Evolutionary conservation across 2,329 filamentous ascomycete species (phyloP).

Genomic region (Scedosporium minutisporum): DNA sequence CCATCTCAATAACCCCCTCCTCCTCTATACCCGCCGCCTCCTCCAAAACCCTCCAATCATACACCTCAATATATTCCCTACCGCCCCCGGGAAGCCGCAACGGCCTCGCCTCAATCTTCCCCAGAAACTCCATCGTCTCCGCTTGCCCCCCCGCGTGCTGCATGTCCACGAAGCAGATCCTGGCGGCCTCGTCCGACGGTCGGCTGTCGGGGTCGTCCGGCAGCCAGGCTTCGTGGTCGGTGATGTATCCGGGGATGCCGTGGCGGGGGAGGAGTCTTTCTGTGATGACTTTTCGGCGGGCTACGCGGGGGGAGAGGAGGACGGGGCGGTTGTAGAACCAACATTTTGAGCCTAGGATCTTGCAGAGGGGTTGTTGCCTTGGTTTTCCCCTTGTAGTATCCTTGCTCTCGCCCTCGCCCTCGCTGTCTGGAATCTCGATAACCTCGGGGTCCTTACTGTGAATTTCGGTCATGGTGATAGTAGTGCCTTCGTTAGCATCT

Average conservation of each 20-base stretch:
- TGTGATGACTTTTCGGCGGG: conserved; percentile 23
- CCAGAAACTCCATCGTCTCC: conserved; percentile 23
- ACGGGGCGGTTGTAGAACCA: conserved; percentile 25
- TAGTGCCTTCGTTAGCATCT: neutral
- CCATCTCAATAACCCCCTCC: conserved; percentile 17
- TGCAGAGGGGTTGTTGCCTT: conserved; percentile 16
- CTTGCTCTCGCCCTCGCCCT: neutral
- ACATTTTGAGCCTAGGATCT: conserved; percentile 24
- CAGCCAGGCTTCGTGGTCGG: conserved; percentile 26
- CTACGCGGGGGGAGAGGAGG: conserved; percentile 32
- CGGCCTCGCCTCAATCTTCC: conserved; percentile 20
- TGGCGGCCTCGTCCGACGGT: neutral
- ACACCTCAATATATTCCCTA: conserved; percentile 30
- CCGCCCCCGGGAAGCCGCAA: conserved; percentile 16
- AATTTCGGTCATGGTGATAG: neutral
- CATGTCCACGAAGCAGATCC: conserved; percentile 29
- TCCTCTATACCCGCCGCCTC: conserved; percentile 28
- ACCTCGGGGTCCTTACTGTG: neutral
- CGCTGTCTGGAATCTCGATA: neutral
- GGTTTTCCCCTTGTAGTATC: neutral
- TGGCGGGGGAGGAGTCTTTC: conserved; percentile 31
- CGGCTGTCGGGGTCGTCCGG: conserved; percentile 1
- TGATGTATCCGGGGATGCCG: conserved; percentile 25
- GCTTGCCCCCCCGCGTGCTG: conserved; percentile 14
- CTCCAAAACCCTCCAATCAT: conserved; percentile 37